Evolutionary conservation across 2,329 filamentous ascomycete genomes (phyloP).

Genomic region (Ophiostoma ips): DNA sequence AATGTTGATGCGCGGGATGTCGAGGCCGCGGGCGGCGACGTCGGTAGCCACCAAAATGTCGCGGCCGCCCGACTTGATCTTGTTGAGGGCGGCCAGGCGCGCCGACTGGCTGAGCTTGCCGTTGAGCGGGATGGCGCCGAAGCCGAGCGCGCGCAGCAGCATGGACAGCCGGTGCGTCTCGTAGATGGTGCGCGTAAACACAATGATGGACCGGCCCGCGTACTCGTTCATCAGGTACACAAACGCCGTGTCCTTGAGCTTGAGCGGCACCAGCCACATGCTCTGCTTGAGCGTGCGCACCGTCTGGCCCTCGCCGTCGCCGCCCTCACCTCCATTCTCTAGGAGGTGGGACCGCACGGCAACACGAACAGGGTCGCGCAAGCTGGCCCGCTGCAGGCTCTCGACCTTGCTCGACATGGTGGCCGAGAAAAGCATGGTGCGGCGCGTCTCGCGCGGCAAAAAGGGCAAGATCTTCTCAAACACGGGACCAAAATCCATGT

Average conservation of each 20-base stretch:
- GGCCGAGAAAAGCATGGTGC: conserved; percentile 59
- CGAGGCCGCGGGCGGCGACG: conserved; percentile 82
- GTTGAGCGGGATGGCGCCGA: conserved; percentile 83
- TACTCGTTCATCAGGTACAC: conserved; percentile 78
- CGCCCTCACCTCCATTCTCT: conserved; percentile 49
- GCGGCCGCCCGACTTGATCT: conserved; percentile 69
- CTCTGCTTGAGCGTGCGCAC: conserved; percentile 78
- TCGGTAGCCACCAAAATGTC: conserved; percentile 88
- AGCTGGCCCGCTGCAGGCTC: conserved; percentile 74
- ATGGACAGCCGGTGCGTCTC: conserved; percentile 80
- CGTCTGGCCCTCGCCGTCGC: conserved; percentile 68
- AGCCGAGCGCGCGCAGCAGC: conserved; percentile 69
- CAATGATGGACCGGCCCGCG: conserved; percentile 70
- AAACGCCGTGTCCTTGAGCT: conserved; percentile 80
- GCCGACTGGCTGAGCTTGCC: conserved; percentile 81
- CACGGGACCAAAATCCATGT: conserved; percentile 26
- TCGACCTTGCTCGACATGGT: conserved; percentile 93
- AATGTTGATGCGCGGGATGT: conserved; percentile 81
- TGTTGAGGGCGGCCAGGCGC: conserved; percentile 75
- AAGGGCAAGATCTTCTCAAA: conserved; percentile 74
- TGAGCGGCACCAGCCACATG: conserved; percentile 75
- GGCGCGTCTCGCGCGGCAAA: conserved; percentile 58
- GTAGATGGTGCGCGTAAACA: conserved; percentile 86
- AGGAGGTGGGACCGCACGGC: background rate
- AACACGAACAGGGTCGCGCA: conserved; percentile 42